Conservation (phyloP, 257 asterid species). For the Solanum clarkiae region DNA sequence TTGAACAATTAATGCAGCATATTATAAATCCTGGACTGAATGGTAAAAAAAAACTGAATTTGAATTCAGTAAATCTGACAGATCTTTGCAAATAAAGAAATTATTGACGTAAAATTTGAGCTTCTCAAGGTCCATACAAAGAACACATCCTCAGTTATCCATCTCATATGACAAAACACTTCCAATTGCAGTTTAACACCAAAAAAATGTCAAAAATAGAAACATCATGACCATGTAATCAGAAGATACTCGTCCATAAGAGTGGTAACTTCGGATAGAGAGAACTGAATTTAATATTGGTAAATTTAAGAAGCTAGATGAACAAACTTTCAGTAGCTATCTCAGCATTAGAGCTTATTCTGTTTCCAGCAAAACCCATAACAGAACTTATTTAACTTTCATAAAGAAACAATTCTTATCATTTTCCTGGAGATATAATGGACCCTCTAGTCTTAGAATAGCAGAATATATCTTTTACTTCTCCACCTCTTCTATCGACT, state of each 20-base stretch:
- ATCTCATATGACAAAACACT: neutral
- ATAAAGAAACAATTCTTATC: neutral
- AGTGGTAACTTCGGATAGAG: neutral
- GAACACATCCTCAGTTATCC: neutral
- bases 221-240: neutral
- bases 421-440: neutral
- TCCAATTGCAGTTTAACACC: neutral
- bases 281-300: neutral
- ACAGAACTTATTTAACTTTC: neutral
- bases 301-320: neutral
- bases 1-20: neutral
- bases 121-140: neutral
- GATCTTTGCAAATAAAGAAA: neutral
- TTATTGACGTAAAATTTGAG: neutral
- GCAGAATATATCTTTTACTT: neutral
- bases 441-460: neutral
- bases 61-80: neutral
- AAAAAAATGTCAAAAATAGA: neutral
- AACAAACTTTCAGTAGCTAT: neutral
- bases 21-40: neutral
- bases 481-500: neutral
- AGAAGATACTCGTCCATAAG: neutral
- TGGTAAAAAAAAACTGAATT: neutral
- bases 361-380: neutral
- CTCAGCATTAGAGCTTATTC: neutral